Percentiles rank a stretch among this genome's conserved stretches.
phyloP scores from a whole-genome alignment of 257 asterid genomes.

The Solanum stenotomum region DNA sequence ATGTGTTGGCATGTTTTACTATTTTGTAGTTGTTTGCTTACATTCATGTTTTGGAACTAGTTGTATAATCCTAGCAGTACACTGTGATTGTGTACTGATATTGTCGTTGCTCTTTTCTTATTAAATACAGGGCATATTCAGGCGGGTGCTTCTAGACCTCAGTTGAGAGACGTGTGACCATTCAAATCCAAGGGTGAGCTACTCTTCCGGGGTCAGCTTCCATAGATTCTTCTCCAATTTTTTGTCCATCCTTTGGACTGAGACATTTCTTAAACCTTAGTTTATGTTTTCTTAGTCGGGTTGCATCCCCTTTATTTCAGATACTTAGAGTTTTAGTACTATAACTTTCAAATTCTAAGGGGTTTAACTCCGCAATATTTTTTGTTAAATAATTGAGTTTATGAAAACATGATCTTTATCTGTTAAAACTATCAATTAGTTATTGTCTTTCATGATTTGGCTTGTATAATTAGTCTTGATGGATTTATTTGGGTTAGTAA shows the following conservation, averaged over 20 bases:
- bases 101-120: too few relatives aligned
- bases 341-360: fast-evolving
- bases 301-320: neutral
- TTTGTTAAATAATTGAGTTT: neutral
- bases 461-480: neutral
- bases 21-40: neutral
- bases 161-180: neutral
- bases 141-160: neutral
- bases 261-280: neutral
- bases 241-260: neutral
- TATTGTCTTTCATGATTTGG: neutral
- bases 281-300: neutral
- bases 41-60: neutral
- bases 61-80: too few relatives aligned
- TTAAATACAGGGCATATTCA: too few relatives aligned
- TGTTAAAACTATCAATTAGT: neutral
- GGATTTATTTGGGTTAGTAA: neutral
- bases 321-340: too few relatives aligned
- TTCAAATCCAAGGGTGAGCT: neutral
- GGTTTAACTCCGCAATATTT: neutral
- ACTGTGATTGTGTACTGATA: too few relatives aligned
- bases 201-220: neutral
- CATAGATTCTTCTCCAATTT: neutral
- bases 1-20: neutral
- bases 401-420: neutral